A percentile compares a stretch with the other conserved stretches of the same genome.
Evolutionary conservation across 2,329 filamentous ascomycete genomes (phyloP).

Genomic region (Dactylellina cionopaga): DNA sequence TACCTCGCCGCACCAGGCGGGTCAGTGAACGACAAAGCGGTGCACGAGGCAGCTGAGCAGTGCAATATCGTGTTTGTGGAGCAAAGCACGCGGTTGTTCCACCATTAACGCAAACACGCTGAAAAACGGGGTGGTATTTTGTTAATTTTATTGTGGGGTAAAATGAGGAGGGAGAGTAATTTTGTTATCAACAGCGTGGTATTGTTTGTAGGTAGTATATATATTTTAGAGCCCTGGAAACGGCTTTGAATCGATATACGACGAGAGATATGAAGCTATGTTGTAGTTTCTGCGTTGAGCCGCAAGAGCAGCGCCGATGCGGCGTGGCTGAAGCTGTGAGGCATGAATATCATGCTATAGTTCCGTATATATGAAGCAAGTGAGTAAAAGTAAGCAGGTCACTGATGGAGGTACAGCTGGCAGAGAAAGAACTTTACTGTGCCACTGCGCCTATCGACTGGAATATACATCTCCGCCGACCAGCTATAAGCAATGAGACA

Average conservation of each 20-base stretch:
- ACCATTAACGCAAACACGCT: conserved; percentile 75
- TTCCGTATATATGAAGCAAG: no score
- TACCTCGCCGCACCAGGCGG: conserved; percentile 94
- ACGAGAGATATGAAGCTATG: not conserved
- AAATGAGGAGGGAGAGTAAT: no score
- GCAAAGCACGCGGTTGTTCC: conserved; percentile 92
- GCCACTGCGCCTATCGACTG: no score
- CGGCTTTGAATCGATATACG: not conserved
- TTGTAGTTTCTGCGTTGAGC: not conserved
- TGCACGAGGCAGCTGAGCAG: conserved; percentile 90
- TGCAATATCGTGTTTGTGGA: conserved; percentile 93
- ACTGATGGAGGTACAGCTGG: no score
- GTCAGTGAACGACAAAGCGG: conserved; percentile 83
- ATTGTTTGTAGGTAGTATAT: not conserved
- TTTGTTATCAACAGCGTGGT: no score
- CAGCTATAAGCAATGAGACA: no score
- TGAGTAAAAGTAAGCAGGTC: no score
- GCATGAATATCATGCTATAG: not conserved
- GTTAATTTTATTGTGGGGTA: not conserved
- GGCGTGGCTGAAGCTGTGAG: not conserved
- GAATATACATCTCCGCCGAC: no score
- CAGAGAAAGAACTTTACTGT: no score
- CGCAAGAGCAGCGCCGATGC: no score
- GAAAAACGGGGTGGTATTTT: no score
- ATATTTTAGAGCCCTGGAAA: not conserved